Base-by-base conservation (phyloP, 2,329 filamentous ascomycete species). In the Escovopsis sp. region DNA sequence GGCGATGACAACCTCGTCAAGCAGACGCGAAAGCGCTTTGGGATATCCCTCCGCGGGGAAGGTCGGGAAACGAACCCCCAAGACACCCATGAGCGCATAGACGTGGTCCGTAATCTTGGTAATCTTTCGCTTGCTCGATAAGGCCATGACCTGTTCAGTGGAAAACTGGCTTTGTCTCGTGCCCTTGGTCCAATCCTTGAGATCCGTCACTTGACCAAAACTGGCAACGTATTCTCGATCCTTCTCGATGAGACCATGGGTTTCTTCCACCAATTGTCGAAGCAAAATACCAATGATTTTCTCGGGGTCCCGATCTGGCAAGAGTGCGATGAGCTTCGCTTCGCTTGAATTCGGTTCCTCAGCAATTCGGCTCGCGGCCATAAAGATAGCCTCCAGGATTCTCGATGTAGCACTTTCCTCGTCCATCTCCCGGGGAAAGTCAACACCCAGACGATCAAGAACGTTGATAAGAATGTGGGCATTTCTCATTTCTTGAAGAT, bases 1-100 rank as follows among this genome's bases (percentile, higher is more conserved):
- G 27, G 32, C 36, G 13, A 37, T 34, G 7, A 40, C 20, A 12
- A 37, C 36, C 29, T 45, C 30, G 31, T 45, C 43, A 14, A 45
- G 15, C 14, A 45, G 43, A 12, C 40, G 36, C 6, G 35, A 33
- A 7, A 45, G 40, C 6, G 43, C 43, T 29, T 33, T 42, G 13
- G 37, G 10, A 10, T 39, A 45, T 2, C 43, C 40, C 37, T 45
- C 43, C 2, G 40, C 43, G 27, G 31, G 34, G 31, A 42, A 42
- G 12, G 40, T 38, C 8, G 36, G 39, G 11, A 42, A 45, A 10
- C 40, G 43, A 13, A 45, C 43, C 8, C 37, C 37, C 4, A 45
- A 20, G 32, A 42, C 35, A 24, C 43, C 43, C 40, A 45, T 45
- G 12, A 45, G 40, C 6, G 36, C 15, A 29, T 45, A 45, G 8